Base-by-base conservation (phyloP, 2,329 filamentous ascomycete genomes). In the Xylaria hypoxylon region DNA sequence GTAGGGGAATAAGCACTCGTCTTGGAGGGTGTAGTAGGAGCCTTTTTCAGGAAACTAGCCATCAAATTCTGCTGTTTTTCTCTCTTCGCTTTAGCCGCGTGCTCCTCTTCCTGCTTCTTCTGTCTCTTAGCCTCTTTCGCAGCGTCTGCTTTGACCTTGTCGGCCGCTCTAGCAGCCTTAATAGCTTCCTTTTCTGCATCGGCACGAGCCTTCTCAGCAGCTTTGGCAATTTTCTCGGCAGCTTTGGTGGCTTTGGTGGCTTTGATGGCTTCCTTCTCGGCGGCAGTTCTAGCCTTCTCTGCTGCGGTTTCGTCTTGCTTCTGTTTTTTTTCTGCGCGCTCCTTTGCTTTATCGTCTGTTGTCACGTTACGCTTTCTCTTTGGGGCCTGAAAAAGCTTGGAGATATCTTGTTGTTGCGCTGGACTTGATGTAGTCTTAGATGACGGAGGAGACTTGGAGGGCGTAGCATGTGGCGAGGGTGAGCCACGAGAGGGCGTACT, bases 261-360 rank as follows among this genome's bases (percentile, higher is more conserved):
- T 19, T 50, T 63, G 2, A 26, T 50, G 2, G 60, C 59, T 42
- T 69, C 62, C 38, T 62, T 73, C 40, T 71, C 68, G 2, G 68
- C 68, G 2, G 68, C 73, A 6, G 66, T 68, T 44, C 60, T 73
- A 24, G 71, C 61, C 64, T 70, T 71, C 48, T 73, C 68, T 15
- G 70, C 67, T 10, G 84, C 83, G 47, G 86, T 84, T 45, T 71
- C 72, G 5, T 86, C 85, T 72, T 84, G 85, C 70, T 85, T 82
- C 33, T 79, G 79, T 71, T 80, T 83, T 74, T 85, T 85, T 66
- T 81, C 80, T 15, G 80, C 80, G 11, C 78, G 79, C 67, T 84
- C 82, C 51, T 81, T 78, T 38, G 75, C 77, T 45, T 77, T 79
- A 44, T 80, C 77, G 0, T 79, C 80, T 64, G 70, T 65, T 31